Evolutionary conservation across 2,329 filamentous ascomycete genomes (phyloP), one percentile per base, ranked within the genome.

Genomic region (Lachnellula occidentalis): DNA sequence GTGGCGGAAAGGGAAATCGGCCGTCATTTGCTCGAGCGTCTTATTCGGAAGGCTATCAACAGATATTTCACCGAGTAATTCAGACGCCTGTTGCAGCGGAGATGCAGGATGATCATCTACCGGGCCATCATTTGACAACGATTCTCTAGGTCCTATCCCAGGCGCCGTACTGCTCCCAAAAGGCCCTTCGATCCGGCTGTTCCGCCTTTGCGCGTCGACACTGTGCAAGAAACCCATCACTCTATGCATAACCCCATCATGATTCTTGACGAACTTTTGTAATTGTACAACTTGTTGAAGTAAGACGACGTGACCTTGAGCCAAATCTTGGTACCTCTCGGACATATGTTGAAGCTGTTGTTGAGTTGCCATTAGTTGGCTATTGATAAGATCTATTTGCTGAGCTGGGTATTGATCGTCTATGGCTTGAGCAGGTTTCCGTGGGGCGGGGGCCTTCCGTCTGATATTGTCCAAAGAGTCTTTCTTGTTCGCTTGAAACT

Each of bases 391-490:
- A 60, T 92, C 88, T 68, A 96, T 87, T 70, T 96, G 92, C 69
- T 95, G 91, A 22, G 85, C 86, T 1, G 90, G 88, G 22, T 89
- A 83, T 45, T 87, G 80, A 50, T 96, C 91, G 54, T 85, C 86
- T 17, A 76, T 70, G 11, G 75, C 74, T 61, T 82, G 80, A 3
- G 78, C 72, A 34, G 80, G 72, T 69, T 96, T 97, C 61, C 92
- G 80, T 3, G 92, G 89, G 1, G 92, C 91, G 0, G 94, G 94
- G 2, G 94, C 92, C 74, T 99, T 99, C 64, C 94, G 82, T 66
- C 91, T 85, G 67, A 99, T 99, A 64, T 96, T 97, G 67, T 99
- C 94, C 47, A 99, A 78, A 45, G 91, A 94, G 69, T 96, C 91
- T 71, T 96, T 96, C 73, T 92, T 95, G 72, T 96, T 92, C 61